phyloP scores from a whole-genome alignment of 2,329 filamentous ascomycete genomes.

The Calonectria ilicicola region DNA sequence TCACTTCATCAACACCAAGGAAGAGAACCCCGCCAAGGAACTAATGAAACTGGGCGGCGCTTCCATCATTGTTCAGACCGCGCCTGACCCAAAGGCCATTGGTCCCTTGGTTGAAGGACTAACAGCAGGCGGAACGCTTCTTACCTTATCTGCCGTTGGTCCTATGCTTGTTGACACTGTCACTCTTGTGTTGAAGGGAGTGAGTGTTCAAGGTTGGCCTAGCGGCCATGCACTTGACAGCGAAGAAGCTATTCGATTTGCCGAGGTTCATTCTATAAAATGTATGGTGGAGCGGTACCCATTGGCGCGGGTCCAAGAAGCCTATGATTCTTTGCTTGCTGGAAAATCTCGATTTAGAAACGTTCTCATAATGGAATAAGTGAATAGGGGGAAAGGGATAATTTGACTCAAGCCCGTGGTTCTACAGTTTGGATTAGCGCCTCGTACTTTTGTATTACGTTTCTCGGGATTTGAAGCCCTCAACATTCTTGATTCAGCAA shows the following conservation, averaged over 20 bases:
- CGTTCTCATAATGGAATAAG: constrained; percentile 55
- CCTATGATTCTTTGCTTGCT: constrained; percentile 54
- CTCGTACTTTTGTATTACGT: too few relatives aligned
- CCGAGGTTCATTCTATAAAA: constrained; percentile 69
- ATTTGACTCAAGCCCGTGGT: too few relatives aligned
- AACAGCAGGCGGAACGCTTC: constrained; percentile 65
- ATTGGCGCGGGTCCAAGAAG: constrained; percentile 62
- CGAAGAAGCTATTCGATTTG: constrained; percentile 76
- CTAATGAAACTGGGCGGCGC: constrained; percentile 72
- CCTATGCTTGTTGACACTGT: constrained; percentile 56
- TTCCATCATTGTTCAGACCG: constrained; percentile 71
- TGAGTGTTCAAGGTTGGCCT: constrained; percentile 73
- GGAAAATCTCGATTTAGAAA: constrained; percentile 60
- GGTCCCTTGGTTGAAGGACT: constrained; percentile 65
- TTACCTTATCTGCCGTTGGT: constrained; percentile 67
- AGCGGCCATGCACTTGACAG: constrained; percentile 73
- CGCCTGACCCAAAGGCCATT: constrained; percentile 69
- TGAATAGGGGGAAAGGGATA: background rate
- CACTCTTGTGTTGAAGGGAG: constrained; percentile 60
- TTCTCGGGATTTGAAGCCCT: too few relatives aligned
- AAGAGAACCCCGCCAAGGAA: constrained; percentile 59
- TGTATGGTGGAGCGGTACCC: constrained; percentile 76
- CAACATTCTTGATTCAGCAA: too few relatives aligned
- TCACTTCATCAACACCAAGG: constrained; percentile 63
- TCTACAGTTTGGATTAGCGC: too few relatives aligned